Percentiles rank a stretch among this genome's conserved stretches.
phyloP scores from a whole-genome alignment of 208 protist species.

The Leishmania amazonensis region DNA sequence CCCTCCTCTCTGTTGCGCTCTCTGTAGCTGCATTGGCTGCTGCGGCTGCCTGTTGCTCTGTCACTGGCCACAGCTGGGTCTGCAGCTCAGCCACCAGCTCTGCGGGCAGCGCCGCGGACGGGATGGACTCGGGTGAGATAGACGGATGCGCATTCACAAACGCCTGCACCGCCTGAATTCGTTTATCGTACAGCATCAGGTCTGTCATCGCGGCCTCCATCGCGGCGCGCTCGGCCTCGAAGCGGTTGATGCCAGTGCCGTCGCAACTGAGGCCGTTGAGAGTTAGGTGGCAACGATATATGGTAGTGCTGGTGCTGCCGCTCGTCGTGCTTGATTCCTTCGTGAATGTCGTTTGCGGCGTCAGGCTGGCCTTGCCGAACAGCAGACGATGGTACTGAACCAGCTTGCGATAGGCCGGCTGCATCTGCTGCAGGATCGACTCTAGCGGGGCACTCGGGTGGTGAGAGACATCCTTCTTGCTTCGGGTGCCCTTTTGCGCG shows the following conservation, averaged over 20 bases:
- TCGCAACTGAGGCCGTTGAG: conserved; percentile 51
- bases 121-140: conserved; percentile 45
- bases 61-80: conserved; percentile 14
- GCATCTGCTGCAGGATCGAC: conserved; percentile 42
- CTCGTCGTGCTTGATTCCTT: conserved; percentile 15
- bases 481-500: not conserved
- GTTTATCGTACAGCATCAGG: conserved; percentile 69
- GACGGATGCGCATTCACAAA: conserved; percentile 56
- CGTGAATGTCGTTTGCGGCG: conserved; percentile 35
- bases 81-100: conserved; percentile 27
- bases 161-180: conserved; percentile 52
- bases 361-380: conserved; percentile 24
- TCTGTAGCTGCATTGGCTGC: conserved; percentile 9
- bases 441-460: conserved; percentile 8
- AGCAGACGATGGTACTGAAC: conserved; percentile 50
- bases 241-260: conserved; percentile 67
- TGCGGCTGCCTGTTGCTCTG: conserved; percentile 13
- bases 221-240: conserved; percentile 73
- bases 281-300: conserved; percentile 51
- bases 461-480: conserved; percentile 1
- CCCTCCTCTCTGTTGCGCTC: not conserved
- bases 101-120: conserved; percentile 37
- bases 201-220: conserved; percentile 50
- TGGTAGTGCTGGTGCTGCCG: not conserved
- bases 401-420: conserved; percentile 44